These are phyloP conservation scores for Lumnitzera racemosa DNA, from an alignment of 345 rosid genomes.

Conservation along the genomic window DNA sequence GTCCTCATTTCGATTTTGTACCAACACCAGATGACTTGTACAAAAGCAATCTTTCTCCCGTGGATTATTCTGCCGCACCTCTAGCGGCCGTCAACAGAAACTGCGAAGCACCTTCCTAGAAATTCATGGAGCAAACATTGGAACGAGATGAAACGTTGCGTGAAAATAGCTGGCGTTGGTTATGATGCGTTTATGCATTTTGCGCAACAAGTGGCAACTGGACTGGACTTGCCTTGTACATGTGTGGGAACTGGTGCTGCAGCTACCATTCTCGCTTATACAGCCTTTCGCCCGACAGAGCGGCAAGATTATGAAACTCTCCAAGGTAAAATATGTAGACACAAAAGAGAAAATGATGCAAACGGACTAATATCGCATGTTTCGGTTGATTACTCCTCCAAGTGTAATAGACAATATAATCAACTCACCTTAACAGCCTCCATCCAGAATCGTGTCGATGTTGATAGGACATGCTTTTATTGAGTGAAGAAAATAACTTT, in stretches of 20 bases:
- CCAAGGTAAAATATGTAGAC: conserved; percentile 7
- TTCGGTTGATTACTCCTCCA: too few relatives aligned
- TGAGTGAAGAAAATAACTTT: too few relatives aligned
- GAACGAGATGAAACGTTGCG: conserved; percentile 3
- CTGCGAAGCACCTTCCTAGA: conserved; percentile 13
- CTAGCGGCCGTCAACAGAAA: conserved; percentile 10
- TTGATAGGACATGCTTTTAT: too few relatives aligned
- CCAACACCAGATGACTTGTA: conserved; percentile 13
- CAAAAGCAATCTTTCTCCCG: background rate
- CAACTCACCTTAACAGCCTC: too few relatives aligned
- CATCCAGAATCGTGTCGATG: too few relatives aligned
- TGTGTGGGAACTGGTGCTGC: conserved; percentile 16
- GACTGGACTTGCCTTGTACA: conserved; percentile 18
- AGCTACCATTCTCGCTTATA: conserved; percentile 5
- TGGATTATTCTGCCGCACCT: background rate
- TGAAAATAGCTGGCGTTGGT: conserved; percentile 12
- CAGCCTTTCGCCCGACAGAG: conserved; percentile 5
- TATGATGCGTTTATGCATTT: conserved; percentile 25
- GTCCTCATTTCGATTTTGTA: conserved; percentile 15
- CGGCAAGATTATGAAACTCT: conserved; percentile 15
- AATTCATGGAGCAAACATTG: conserved; percentile 9
- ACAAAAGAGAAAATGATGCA: too few relatives aligned
- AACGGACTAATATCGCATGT: too few relatives aligned
- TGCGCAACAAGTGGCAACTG: conserved; percentile 17
- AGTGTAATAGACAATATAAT: too few relatives aligned